Conservation (phyloP, 2,329 filamentous ascomycete species). For the Sporothrix globosa region DNA sequence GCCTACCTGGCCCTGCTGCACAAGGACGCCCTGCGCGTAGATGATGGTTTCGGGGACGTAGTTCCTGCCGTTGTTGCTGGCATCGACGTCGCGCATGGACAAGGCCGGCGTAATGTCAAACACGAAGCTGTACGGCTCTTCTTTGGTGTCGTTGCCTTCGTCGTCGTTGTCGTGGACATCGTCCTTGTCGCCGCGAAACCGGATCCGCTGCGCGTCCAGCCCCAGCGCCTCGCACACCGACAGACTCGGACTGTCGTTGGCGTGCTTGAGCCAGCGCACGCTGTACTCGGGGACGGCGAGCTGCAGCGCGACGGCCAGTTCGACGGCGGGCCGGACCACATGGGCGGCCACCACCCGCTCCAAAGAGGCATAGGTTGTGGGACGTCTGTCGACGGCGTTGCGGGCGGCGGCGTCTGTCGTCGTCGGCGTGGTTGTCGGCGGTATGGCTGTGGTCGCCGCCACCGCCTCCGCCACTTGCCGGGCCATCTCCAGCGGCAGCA, state of each 20-base stretch:
- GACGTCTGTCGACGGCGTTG: background rate
- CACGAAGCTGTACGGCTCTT: background rate
- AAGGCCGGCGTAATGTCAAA: slow-evolving; percentile 24
- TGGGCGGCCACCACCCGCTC: background rate
- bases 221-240: slow-evolving; percentile 16
- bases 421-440: background rate
- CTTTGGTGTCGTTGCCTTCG: too few relatives aligned
- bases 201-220: slow-evolving; percentile 12
- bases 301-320: slow-evolving; percentile 6
- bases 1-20: background rate
- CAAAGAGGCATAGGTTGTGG: background rate
- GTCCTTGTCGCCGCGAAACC: background rate
- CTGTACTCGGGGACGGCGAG: background rate
- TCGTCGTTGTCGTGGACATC: too few relatives aligned
- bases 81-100: background rate
- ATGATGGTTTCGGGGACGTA: background rate
- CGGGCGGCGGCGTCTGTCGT: background rate
- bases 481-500: slow-evolving; percentile 2
- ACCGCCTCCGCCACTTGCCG: too few relatives aligned
- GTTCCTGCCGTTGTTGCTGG: background rate
- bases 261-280: slow-evolving; percentile 21
- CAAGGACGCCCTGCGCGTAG: slow-evolving; percentile 6
- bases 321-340: background rate
- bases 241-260: slow-evolving; percentile 4
- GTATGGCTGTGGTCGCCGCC: too few relatives aligned